Conservation (phyloP, 805 yeast genomes). For the Wickerhamomyces xylosicus region DNA sequence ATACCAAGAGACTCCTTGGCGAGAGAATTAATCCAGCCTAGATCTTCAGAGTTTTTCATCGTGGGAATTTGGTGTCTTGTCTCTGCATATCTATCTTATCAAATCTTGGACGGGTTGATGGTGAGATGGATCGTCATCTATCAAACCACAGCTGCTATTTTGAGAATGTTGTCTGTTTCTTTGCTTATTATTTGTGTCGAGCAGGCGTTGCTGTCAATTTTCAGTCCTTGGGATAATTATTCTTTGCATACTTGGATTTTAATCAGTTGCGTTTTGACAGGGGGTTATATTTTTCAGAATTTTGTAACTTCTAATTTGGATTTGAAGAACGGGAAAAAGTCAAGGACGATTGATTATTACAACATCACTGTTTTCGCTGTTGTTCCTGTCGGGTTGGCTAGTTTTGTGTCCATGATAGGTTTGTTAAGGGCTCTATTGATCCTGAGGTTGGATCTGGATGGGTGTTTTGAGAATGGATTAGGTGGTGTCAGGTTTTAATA, state of each 20-base stretch:
- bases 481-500: neutral
- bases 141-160: constrained; percentile 78
- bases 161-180: constrained; percentile 78
- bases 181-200: constrained; percentile 62
- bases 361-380: constrained; percentile 92
- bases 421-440: constrained; percentile 67
- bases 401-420: constrained; percentile 86
- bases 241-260: constrained; percentile 86
- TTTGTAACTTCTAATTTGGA: constrained; percentile 75
- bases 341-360: constrained; percentile 72
- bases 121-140: constrained; percentile 91
- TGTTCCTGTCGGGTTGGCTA: constrained; percentile 94
- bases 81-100: constrained; percentile 72
- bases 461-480: neutral
- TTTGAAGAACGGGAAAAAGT: constrained; percentile 21
- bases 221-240: constrained; percentile 63
- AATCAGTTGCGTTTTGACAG: constrained; percentile 76
- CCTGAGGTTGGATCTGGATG: constrained; percentile 49
- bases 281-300: constrained; percentile 74
- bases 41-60: constrained; percentile 68
- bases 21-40: constrained; percentile 37
- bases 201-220: constrained; percentile 52
- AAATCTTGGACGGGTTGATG: constrained; percentile 81
- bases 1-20: neutral
- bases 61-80: constrained; percentile 93